Evolutionary conservation across 306 rosid genomes (phyloP), one percentile per base, ranked within the genome.

Genomic region (Cucumis cinereus): DNA sequence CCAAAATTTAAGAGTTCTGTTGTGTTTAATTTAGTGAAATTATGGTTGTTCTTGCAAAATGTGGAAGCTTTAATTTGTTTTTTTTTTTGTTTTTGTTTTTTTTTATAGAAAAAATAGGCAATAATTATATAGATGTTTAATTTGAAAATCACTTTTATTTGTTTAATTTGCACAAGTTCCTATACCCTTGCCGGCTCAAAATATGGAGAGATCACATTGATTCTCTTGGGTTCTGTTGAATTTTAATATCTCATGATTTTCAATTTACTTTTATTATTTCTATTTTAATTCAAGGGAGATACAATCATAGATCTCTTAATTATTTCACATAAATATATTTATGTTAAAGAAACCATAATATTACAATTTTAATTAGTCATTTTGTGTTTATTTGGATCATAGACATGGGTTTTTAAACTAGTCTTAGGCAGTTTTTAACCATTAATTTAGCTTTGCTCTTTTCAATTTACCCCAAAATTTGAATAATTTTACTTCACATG

Each of bases 121-220:
- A 45, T 45, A 12, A 45, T 30, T 30, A 30, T 30, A 30, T 50
- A 50, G 55, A 8, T 16, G 55, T 50, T 50, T 6, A 50, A 15
- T 50, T 67, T 43, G 7, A 22, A 41, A 41, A 43, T 45, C 12
- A 45, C 6, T 43, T 26, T 63, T 35, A 22, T 14, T 69, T 49
- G 54, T 49, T 49, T 69, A 43, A 20, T 69, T 45, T 71, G 76
- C 76, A 72, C 76, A 52, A 72, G 28, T 72, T 72, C 61, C 76
- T 72, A 72, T 50, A 52, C 17, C 19, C 19, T 72, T 72, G 76
- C 76, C 76, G 41, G 47, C 76, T 53, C 76, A 72, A 72, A 72
- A 16, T 72, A 72, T 72, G 61, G 76, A 72, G 61, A 72, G 47
- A 41, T 41, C 47, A 41, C 47, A 41, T 72, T 72, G 47, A 72